Evolutionary conservation across 2,329 filamentous ascomycete genomes (phyloP), one percentile per base, ranked within the genome.

Genomic region (Fonsecaea monophora): DNA sequence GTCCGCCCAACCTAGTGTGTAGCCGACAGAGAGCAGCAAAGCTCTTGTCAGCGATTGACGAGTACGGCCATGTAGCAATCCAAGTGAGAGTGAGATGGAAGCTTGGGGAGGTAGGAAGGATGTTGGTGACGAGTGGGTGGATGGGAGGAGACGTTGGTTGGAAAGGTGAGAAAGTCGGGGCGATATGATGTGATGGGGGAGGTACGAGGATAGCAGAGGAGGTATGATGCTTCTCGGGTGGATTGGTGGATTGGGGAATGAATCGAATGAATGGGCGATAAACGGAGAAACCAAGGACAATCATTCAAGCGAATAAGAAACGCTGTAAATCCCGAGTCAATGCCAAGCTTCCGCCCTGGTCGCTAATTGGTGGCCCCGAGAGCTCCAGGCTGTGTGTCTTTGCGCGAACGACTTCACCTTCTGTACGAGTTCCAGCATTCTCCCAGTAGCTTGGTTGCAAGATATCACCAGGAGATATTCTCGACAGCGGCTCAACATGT

Each of bases 401-500:
- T 34, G 53, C 53, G 53, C 30, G 53, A 55, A 38, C 53, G 13
- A 55, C 40, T n/a, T 45, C 40, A 45, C 25, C 54, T 40, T 48
- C 53, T 40, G 37, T 13, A 50, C 30, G 4, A 32, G 30, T 32
- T 32, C 21, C 15, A 34, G 3, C 18, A 53, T 15, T 6, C 32
- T 30, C 37, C 45, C 40, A 21, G 7, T 53, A 18, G 13, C 58
- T 55, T 38, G 34, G 3, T n/a, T 64, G 53, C 25, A 12, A 32
- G 30, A 34, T 35, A 38, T 37, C 48, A 13, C 61, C 42, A 32
- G 32, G 25, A 50, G n/a, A 53, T 32, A n/a, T 73, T 73, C 45
- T 30, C 50, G 45, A 50, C 21, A 50, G 45, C 18, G 4, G 21
- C 4, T 40, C 58, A 87, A 77, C 79, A 91, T 92, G 90, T 90